A percentile compares a stretch with the other conserved stretches of the same genome.
These are phyloP conservation scores for Astrocystis sublimbata DNA, from an alignment of 495 filamentous ascomycete genomes.

Conservation along the genomic window DNA sequence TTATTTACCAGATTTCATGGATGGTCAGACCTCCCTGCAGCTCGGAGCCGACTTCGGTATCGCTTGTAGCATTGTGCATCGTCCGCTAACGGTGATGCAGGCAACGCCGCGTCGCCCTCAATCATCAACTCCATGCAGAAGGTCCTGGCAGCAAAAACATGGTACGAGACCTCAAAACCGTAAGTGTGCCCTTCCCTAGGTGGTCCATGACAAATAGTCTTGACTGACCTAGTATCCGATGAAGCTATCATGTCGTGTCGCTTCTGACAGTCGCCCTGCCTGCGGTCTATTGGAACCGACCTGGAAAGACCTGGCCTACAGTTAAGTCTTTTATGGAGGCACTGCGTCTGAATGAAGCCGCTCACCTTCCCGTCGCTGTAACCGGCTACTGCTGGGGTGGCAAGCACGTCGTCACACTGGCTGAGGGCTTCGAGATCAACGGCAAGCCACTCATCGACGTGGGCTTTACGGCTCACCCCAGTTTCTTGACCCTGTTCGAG, in stretches of 20 bases:
- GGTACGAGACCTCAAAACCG: conserved; percentile 15
- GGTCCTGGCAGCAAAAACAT: conserved; percentile 14
- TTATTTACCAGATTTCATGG: conserved; percentile 54
- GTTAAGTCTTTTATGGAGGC: conserved; percentile 24
- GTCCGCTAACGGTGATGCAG: conserved; percentile 9
- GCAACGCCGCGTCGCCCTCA: conserved; percentile 15
- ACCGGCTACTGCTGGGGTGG: conserved; percentile 34
- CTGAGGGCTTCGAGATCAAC: conserved; percentile 6
- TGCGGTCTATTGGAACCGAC: conserved; percentile 33
- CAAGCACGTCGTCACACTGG: conserved; percentile 25
- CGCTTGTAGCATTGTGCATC: not conserved
- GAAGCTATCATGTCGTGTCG: conserved; percentile 34
- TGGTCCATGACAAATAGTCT: not conserved
- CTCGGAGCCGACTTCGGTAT: not conserved
- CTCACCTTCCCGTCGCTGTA: conserved; percentile 19
- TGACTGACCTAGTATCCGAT: conserved; percentile 8
- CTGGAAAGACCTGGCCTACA: conserved; percentile 38
- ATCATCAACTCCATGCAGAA: not conserved
- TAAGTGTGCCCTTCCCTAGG: conserved; percentile 6
- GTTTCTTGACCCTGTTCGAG: conserved; percentile 11
- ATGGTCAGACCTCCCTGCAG: conserved; percentile 29
- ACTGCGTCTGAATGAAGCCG: conserved; percentile 20
- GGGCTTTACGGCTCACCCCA: conserved; percentile 28
- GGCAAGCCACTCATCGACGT: conserved; percentile 24
- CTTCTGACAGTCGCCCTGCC: conserved; percentile 42